Base-by-base conservation (phyloP, 495 filamentous ascomycete species). In the Cercophora newfieldiana region DNA sequence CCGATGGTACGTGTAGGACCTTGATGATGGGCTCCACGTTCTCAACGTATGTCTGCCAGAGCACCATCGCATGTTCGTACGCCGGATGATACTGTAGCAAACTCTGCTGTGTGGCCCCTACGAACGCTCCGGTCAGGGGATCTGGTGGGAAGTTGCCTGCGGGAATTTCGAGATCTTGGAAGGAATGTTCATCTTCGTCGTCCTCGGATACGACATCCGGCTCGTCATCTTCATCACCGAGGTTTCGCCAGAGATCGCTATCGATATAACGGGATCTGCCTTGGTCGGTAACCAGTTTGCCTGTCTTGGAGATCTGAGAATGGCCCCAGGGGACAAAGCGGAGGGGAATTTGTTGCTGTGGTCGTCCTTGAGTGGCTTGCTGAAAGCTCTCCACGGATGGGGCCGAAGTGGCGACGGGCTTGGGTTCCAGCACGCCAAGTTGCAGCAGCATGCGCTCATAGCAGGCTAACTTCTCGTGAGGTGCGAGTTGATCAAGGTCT, bases 1-100 rank as follows among this genome's bases (percentile, higher is more conserved):
- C 65, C 6, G 83, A 84, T 3, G 86, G 86, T 0, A 76, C 78
- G 75, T 89, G 86, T 24, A 88, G 72, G 3, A 88, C 68, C 64
- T 87, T 88, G n/a, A 74, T 75, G 19, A 89, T 66, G 0, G 86
- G 86, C 64, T 87, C 82, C 60, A 87, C 80, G 68, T 83, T 85
- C 22, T 82, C 79, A 19, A 81, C 71, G 64, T 83, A 83, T 0
- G 75, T 78, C 64, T 86, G 81, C 86, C 86, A 89, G 2, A 90
- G 67, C 51, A 78, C 75, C 61, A 69, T 60, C 30, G 71, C 68
- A 0, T 60, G 18, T 3, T 7, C 55, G 24, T 65, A 64, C 0
- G 66, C 24, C 8, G 69, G 69, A 55, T 73, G 71, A 33, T 61
- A 61, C 2, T 18, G 31, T n/a, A 62, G 7, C 5, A 71, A 59